Evolutionary conservation across 768 basidiomycete genomes (phyloP).

Genomic region (Postia placenta): DNA sequence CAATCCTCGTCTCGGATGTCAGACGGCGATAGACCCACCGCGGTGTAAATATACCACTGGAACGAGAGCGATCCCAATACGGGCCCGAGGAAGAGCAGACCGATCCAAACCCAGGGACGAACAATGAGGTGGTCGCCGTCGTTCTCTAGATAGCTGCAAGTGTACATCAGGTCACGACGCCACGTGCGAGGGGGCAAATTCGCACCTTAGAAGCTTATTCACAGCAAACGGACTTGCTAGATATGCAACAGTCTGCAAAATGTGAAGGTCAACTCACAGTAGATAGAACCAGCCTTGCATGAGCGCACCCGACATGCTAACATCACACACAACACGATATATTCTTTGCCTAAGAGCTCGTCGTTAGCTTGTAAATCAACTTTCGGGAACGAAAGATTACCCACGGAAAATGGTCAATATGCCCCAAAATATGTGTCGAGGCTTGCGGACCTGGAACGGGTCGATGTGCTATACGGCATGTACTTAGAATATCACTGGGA

Average conservation of each 20-base stretch:
- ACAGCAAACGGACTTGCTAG: background rate
- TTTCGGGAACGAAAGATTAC: background rate
- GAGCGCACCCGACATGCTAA: constrained; percentile 1
- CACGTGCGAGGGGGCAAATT: background rate
- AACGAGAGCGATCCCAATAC: constrained; percentile 37
- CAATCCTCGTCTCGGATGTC: too few species aligned
- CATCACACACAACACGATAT: constrained; percentile 4
- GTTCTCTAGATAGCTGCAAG: constrained; percentile 49
- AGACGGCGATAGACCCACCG: constrained; percentile 12
- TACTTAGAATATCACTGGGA: background rate
- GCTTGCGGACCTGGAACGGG: constrained; percentile 24
- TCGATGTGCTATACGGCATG: constrained; percentile 23
- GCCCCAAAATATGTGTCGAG: constrained; percentile 25
- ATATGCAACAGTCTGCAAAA: constrained; percentile 9
- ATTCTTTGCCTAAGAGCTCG: background rate
- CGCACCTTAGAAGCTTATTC: background rate
- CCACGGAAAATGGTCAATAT: constrained; percentile 17
- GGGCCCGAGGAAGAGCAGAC: constrained; percentile 45
- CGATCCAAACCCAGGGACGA: constrained; percentile 67
- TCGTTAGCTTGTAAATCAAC: background rate
- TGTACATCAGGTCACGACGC: background rate
- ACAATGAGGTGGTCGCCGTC: constrained; percentile 41
- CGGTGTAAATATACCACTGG: constrained; percentile 43
- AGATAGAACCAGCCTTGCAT: background rate
- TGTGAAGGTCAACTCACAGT: background rate